Evolutionary conservation across 2,329 filamentous ascomycete genomes (phyloP), one percentile per base, ranked within the genome.

Genomic region (Fusarium buxicola): DNA sequence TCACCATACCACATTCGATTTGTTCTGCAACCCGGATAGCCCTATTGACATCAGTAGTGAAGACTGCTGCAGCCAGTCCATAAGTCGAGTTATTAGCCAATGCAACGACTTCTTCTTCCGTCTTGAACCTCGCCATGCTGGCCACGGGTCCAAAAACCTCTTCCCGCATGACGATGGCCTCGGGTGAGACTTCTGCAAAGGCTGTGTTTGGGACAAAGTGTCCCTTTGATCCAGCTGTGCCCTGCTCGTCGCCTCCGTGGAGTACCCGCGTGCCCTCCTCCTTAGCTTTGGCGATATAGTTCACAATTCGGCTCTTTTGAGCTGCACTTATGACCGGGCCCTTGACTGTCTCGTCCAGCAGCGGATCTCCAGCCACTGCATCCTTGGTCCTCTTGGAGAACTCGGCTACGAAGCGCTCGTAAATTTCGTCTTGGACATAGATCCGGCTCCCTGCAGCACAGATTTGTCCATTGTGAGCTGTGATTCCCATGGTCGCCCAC

Each of bases 1-100:
- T 87, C 2, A 91, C 82, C 86, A 90, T 89, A 5, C 88, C 88
- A 0, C 87, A 84, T 62, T 90, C 85, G 34, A 91, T 51, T 18
- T 48, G n/a, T 3, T 68, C 65, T 1, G 65, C 55, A 2, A 68
- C 60, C 1, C 63, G 54, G 7, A 66, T 48, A 3, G 57, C 62
- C 2, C 56, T 75, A 2, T 74, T 76, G 3, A 84, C 55, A 58
- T 88, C 82, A 3, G 74, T 76, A 5, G 79, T 83, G 74, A 85
- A 89, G 0, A 89, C 79, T 0, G 41, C 50, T 6, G 58, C 58
- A 1, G 62, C 55, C 7, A 66, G n/a, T 1, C 63, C 63, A 13
- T 57, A 66, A 1, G 48, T 28, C 1, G 41, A 57, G 18, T 61
- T 51, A 2, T 66, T 66, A 0, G 63, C 62, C 0, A 63, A 12